Percentiles rank a stretch among this genome's conserved stretches.
Conservation (phyloP, 2,329 filamentous ascomycete species). For the Myriosclerotinia scirpicola region DNA sequence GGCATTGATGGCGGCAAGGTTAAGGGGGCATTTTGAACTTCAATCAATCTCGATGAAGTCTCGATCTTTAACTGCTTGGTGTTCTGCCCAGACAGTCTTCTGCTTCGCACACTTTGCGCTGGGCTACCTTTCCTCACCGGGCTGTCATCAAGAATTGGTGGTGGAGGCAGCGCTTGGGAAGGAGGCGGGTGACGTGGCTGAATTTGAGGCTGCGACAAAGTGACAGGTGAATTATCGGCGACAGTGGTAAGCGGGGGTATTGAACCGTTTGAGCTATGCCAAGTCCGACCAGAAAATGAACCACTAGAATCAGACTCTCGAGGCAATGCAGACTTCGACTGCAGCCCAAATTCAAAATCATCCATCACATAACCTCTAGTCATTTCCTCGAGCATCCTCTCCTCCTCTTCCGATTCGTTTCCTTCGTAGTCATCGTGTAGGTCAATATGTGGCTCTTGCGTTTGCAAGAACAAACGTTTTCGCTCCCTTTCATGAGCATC, state of each 20-base stretch:
- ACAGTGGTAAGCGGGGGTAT: slow-evolving; percentile 73
- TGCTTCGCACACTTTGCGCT: slow-evolving; percentile 62
- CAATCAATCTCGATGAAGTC: slow-evolving; percentile 49
- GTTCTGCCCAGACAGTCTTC: slow-evolving; percentile 78
- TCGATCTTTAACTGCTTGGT: slow-evolving; percentile 86
- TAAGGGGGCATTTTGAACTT: slow-evolving; percentile 27
- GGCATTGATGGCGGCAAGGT: slow-evolving; percentile 36
- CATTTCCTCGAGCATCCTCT: slow-evolving; percentile 82
- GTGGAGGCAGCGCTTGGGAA: slow-evolving; percentile 38
- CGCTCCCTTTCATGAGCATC: slow-evolving; percentile 61
- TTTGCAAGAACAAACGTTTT: slow-evolving; percentile 41
- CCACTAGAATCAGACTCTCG: slow-evolving; percentile 81
- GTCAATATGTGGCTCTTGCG: slow-evolving; percentile 34
- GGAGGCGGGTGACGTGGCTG: slow-evolving; percentile 45
- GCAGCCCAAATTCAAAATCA: slow-evolving; percentile 73
- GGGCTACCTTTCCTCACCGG: slow-evolving; percentile 38
- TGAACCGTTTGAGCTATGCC: slow-evolving; percentile 76
- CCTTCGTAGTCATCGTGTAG: slow-evolving; percentile 63
- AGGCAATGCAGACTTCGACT: slow-evolving; percentile 66
- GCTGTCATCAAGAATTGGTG: slow-evolving; percentile 41
- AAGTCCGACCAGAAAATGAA: slow-evolving; percentile 68
- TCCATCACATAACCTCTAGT: slow-evolving; percentile 79
- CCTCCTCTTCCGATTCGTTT: slow-evolving; percentile 67
- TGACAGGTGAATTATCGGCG: slow-evolving; percentile 51
- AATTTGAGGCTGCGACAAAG: slow-evolving; percentile 33